Evolutionary conservation across 495 filamentous ascomycete species (phyloP).

Genomic region (Penicillium parvum): DNA sequence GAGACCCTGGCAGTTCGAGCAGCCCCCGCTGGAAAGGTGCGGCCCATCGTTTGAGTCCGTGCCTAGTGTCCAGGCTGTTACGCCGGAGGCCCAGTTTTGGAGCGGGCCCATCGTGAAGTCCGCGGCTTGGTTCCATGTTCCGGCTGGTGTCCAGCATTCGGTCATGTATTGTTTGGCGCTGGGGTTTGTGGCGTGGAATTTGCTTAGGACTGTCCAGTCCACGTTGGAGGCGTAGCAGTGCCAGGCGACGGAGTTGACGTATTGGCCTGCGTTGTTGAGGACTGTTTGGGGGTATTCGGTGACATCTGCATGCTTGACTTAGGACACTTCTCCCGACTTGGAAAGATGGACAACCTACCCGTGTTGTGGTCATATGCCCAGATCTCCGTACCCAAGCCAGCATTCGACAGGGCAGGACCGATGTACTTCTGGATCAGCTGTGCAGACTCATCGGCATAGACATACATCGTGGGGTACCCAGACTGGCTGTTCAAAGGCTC

Average conservation of each 20-base stretch:
- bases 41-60: constrained; percentile 49
- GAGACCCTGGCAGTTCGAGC: constrained; percentile 45
- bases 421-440: constrained; percentile 46
- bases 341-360: constrained; percentile 25
- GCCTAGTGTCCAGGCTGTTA: constrained; percentile 51
- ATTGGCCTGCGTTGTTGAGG: constrained; percentile 36
- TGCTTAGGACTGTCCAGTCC: constrained; percentile 48
- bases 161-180: constrained; percentile 52
- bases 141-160: constrained; percentile 51
- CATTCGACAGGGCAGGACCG: constrained; percentile 42
- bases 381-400: constrained; percentile 39
- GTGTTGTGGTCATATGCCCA: constrained; percentile 60
- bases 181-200: constrained; percentile 45
- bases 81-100: constrained; percentile 53
- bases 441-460: constrained; percentile 45
- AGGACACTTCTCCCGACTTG: not conserved
- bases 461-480: constrained; percentile 52
- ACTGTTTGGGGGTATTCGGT: constrained; percentile 46
- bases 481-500: constrained; percentile 52
- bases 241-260: constrained; percentile 49
- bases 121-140: constrained; percentile 46
- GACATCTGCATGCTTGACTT: constrained; percentile 25
- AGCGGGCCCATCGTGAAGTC: constrained; percentile 53
- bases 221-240: constrained; percentile 49
- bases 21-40: constrained; percentile 46